Base-by-base conservation (phyloP, 2,329 filamentous ascomycete genomes). In the Aspergillus terreus region DNA sequence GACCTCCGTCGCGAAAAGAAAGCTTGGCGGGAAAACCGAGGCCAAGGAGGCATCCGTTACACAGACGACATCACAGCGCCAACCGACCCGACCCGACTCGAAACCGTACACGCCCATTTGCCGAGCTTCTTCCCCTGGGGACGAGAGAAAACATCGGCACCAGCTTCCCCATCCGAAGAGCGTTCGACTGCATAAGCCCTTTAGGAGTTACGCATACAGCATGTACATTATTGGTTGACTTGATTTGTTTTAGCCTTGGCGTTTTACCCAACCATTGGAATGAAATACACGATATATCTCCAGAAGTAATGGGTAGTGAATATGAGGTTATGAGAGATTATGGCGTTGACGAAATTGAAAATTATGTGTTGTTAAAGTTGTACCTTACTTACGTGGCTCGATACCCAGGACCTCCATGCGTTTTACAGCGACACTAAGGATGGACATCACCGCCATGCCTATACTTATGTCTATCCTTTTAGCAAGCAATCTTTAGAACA, bases 1-100 rank as follows among this genome's bases (percentile, higher is more conserved):
- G 71, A 76, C 41, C 67, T 77, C 35, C 68, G 72, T 44, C 71
- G 69, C 14, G 75, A 78, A 55, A 75, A 71, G 50, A 60, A 70
- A 35, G 69, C 70, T 2, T 78, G 74, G 74, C 61, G 55, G 4
- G 60, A 67, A 25, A 66, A 70, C 38, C 62, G 58, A 19, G 60
- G 57, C 11, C 66, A 69, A 53, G 66, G 67, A 27, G 70, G 66
- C 7, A 66, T 68, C 45, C 70, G 58, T 2, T 74, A 65, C 53
- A 66, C 65, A 6, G 71, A 74, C 50, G 69, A 72, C 36, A 66
- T 71, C 44, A 56, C 59, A 15, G 70, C 65, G 4, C 67, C 69
- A 4, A 66, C 62, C 10, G 67, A 68, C 4, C 64, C 63, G 15
- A 74, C 71, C 11, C 66, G 71, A 19, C 65, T 74, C 25, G 64